Evolutionary conservation across 768 basidiomycete species (phyloP), one percentile per base, ranked within the genome.

Genomic region (Termitomyces sp.): DNA sequence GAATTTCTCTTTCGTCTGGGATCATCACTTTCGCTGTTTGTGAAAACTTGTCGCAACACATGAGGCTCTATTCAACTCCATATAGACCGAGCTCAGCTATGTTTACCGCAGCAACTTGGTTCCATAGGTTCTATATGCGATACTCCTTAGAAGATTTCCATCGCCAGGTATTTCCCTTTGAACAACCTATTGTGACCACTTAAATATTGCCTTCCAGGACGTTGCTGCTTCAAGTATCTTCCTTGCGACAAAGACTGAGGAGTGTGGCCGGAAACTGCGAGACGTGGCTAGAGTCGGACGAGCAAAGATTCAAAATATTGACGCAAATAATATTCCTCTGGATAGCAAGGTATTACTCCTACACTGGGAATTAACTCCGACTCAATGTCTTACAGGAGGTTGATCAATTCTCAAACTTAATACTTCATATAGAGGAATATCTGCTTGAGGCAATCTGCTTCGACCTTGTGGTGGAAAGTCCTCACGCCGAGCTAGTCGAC

Each of bases 111-210:
- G 91, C 91, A 27, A 90, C 88, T 6, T 94, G 92, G 89, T 92
- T 93, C 64, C 93, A 94, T 71, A 81, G 93, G 13, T 94, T 94
- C 72, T 94, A 90, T 71, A 92, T 94, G 91, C 81, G 92, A 60
- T 87, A 83, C 69, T 84, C 91, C 30, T 83, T 91, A 82, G 85
- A 88, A 65, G 89, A 92, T 66, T 88, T 89, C 66, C 87, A 89
- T 64, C 81, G 86, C 44, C 88, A 90, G 78, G 91, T 89, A 72
- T 62, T 46, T n/a, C 61, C 60, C 22, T 31, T 55, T 20, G 4
- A 16, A 39, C 8, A 55, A 49, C 55, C 33, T 33, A 42, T 45
- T 36, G 4, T 53, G 12, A 50, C 24, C 62, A 58, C 61, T 39
- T 37, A 62, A 31, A 57, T 15, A n/a, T 61, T 50, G 54, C 50